phyloP scores from a whole-genome alignment of 2,329 filamentous ascomycete species.

The Claviceps spartinae region DNA sequence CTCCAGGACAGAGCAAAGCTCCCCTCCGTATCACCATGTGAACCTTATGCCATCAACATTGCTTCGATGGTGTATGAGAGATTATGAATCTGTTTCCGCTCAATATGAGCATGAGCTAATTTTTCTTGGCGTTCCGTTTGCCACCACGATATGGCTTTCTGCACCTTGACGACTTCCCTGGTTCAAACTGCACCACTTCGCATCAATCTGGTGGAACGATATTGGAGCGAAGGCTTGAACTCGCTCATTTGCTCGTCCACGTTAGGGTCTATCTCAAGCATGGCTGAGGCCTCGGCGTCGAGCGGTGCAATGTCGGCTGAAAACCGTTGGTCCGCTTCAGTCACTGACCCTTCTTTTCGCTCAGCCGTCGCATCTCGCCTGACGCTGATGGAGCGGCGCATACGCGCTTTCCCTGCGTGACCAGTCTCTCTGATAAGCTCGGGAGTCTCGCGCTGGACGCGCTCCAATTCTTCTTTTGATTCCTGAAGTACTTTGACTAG shows the following conservation, averaged over 20 bases:
- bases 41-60: not conserved
- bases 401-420: conserved; percentile 30
- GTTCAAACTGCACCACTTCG: conserved; percentile 14
- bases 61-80: not conserved
- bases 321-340: conserved; percentile 13
- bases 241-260: conserved; percentile 28
- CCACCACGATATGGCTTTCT: no score
- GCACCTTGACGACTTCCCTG: no score
- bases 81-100: no score
- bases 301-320: conserved; percentile 11
- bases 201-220: conserved; percentile 28
- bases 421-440: conserved; percentile 24
- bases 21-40: not conserved
- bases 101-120: no score
- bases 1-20: not conserved
- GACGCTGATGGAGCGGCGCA: conserved; percentile 39
- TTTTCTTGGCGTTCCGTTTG: not conserved
- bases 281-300: conserved; percentile 9
- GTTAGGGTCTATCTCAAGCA: conserved; percentile 21
- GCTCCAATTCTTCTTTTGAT: conserved; percentile 45
- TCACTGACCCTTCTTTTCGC: conserved; percentile 14
- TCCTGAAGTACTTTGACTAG: conserved; percentile 50
- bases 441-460: conserved; percentile 38
- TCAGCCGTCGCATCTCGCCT: conserved; percentile 28
- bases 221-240: conserved; percentile 25